Conservation (phyloP, 495 filamentous ascomycete genomes). For the Trichoderma asperelloides region DNA sequence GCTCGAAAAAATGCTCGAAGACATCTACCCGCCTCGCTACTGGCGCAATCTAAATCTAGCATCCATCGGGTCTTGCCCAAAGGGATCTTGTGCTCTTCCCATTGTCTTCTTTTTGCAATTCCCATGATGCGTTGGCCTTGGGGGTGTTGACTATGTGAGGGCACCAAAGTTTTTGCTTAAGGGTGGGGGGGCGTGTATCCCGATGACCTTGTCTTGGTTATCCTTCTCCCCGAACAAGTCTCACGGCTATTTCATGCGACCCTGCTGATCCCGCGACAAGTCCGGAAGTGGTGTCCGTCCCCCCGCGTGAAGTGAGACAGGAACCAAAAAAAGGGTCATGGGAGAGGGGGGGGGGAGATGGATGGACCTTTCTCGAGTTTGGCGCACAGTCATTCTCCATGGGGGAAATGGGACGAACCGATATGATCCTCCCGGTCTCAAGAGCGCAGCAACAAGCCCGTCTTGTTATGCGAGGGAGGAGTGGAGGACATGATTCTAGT, state of each 20-base stretch:
- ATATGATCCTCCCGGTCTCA: constrained; percentile 6
- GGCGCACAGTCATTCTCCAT: background rate
- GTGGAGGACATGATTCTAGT: background rate
- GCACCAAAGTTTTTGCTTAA: too few species aligned
- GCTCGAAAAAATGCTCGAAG: background rate
- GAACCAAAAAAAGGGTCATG: background rate
- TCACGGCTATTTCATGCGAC: background rate
- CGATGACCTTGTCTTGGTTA: background rate
- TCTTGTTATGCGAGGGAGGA: background rate
- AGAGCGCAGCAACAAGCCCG: background rate
- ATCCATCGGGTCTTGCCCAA: background rate
- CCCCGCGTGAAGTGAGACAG: background rate
- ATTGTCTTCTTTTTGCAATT: background rate
- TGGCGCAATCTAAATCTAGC: constrained; percentile 8
- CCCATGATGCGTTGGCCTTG: background rate
- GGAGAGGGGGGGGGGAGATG: too few species aligned
- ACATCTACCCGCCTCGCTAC: background rate
- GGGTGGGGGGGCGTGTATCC: background rate
- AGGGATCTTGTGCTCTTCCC: background rate
- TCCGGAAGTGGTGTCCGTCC: background rate
- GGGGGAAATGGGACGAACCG: background rate
- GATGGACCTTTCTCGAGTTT: too few species aligned
- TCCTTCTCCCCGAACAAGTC: background rate
- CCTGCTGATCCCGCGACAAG: constrained; percentile 4
- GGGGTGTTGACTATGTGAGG: too few species aligned